Conservation (phyloP, 2,329 filamentous ascomycete genomes). For the Rutstroemia sp. region DNA sequence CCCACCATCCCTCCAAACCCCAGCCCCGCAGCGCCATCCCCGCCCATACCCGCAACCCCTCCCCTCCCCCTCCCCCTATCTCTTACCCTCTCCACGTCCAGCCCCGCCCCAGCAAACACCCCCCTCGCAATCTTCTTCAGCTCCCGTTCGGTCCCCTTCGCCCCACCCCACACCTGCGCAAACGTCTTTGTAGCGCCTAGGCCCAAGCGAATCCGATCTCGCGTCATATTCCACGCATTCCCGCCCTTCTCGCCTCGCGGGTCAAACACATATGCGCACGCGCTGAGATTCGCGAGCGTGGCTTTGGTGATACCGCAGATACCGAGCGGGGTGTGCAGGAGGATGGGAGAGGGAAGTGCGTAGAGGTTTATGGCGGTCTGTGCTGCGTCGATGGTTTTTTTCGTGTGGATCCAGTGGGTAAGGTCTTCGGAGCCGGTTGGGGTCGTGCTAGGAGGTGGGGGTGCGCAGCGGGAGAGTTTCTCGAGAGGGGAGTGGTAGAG, state of each 20-base stretch:
- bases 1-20: background rate
- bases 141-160: conserved; percentile 46
- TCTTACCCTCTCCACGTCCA: background rate
- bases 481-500: conserved; percentile 20
- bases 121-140: conserved; percentile 18
- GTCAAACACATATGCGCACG: conserved; percentile 45
- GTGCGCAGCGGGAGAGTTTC: conserved; percentile 15
- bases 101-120: conserved; percentile 7
- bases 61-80: background rate
- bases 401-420: conserved; percentile 38
- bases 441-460: conserved; percentile 10
- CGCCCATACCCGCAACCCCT: background rate
- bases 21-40: background rate
- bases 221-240: conserved; percentile 36
- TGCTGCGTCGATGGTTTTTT: conserved; percentile 53
- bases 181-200: conserved; percentile 51
- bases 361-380: conserved; percentile 47
- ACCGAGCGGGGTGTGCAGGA: conserved; percentile 51
- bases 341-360: conserved; percentile 45
- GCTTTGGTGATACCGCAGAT: conserved; percentile 48
- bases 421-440: conserved; percentile 8
- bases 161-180: conserved; percentile 49
- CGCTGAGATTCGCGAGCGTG: conserved; percentile 52
- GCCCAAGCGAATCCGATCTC: conserved; percentile 49
- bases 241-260: background rate